These are phyloP conservation scores for Chlorella sp. DNA, from an alignment of 139 green algal genomes.

Conservation along the genomic window DNA sequence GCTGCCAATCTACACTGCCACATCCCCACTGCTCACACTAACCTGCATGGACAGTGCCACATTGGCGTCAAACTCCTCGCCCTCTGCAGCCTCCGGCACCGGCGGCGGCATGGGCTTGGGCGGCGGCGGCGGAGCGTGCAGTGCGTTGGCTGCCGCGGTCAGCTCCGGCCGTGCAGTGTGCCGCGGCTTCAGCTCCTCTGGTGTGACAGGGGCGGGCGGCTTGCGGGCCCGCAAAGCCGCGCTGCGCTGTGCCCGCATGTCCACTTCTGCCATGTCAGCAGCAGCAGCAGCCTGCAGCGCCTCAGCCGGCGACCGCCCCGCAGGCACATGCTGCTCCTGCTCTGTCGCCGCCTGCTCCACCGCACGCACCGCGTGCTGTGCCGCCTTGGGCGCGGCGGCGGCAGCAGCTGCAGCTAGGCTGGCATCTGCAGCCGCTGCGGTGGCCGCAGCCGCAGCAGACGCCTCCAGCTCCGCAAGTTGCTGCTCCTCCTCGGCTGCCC, in stretches of 20 bases:
- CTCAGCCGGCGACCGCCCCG: constrained; percentile 5
- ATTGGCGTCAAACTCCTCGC: constrained; percentile 27
- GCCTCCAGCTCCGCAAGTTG: neutral
- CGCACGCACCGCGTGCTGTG: neutral
- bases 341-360: neutral
- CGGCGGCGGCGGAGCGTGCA: neutral
- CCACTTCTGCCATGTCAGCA: constrained; percentile 10
- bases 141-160: neutral
- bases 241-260: constrained; percentile 13
- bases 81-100: neutral
- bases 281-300: neutral
- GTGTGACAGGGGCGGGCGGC: neutral
- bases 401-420: neutral
- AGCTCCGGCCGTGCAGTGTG: constrained; percentile 32
- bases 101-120: constrained; percentile 7
- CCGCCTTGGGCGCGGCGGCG: neutral
- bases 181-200: constrained; percentile 10
- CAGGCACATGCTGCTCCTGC: neutral
- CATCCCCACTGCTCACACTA: too few species aligned
- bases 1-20: too few species aligned
- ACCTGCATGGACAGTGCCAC: constrained; percentile 29
- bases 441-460: neutral
- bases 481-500: neutral
- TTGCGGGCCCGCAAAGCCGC: neutral
- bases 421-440: neutral